Evolutionary conservation across 2,329 filamentous ascomycete species (phyloP).

Genomic region (Alternaria longipes): DNA sequence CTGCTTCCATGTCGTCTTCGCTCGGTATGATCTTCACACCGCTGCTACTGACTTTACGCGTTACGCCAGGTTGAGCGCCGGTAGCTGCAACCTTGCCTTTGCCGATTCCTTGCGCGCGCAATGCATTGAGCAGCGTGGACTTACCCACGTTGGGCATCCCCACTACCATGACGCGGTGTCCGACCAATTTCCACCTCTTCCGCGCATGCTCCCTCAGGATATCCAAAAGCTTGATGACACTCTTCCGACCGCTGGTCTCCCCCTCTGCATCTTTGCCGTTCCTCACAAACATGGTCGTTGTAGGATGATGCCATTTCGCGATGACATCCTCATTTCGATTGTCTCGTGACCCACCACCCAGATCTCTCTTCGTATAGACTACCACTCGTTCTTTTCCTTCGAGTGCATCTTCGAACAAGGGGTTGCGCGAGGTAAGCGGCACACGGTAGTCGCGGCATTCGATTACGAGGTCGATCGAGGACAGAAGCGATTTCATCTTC

Average conservation of each 20-base stretch:
- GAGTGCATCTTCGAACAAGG: conserved; percentile 81
- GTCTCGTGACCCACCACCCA: conserved; percentile 40
- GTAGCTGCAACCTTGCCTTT: conserved; percentile 79
- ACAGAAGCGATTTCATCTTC: conserved; percentile 83
- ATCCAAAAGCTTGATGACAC: conserved; percentile 54
- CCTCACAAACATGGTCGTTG: conserved; percentile 63
- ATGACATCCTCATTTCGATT: conserved; percentile 61
- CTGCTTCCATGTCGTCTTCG: conserved; percentile 57
- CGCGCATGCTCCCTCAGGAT: conserved; percentile 63
- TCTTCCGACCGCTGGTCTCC: conserved; percentile 31
- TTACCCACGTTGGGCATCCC: conserved; percentile 99
- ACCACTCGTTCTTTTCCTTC: conserved; percentile 78
- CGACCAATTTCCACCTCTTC: conserved; percentile 70
- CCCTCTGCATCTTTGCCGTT: conserved; percentile 43
- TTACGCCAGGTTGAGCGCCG: conserved; percentile 88
- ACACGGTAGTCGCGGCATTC: conserved; percentile 95
- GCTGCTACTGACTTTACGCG: conserved; percentile 77
- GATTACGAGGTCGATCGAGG: conserved; percentile 84
- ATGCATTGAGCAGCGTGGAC: conserved; percentile 88
- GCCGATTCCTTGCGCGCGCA: conserved; percentile 74
- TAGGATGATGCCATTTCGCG: conserved; percentile 62
- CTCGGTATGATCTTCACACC: conserved; percentile 77
- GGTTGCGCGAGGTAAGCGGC: conserved; percentile 88
- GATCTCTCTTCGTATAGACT: conserved; percentile 89
- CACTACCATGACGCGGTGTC: conserved; percentile 85